Conservation (phyloP, 495 filamentous ascomycete species). For the Jackrogersella multiformis region DNA sequence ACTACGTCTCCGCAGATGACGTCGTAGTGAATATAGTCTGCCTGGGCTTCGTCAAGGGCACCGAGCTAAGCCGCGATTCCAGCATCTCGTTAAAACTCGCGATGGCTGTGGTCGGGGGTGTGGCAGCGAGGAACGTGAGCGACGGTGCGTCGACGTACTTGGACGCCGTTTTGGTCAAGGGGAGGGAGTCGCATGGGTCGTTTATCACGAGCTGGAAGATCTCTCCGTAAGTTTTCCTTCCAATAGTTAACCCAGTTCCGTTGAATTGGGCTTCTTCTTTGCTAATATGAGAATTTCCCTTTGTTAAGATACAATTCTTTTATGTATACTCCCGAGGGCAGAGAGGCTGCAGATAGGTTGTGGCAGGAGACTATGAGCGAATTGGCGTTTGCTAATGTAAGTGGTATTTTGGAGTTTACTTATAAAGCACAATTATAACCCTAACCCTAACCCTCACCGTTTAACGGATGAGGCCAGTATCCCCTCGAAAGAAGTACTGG, state of each 20-base stretch:
- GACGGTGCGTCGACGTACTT: slow-evolving; percentile 52
- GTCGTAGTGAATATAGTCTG: slow-evolving; percentile 60
- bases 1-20: slow-evolving; percentile 54
- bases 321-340: slow-evolving; percentile 53
- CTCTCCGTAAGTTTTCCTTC: slow-evolving; percentile 47
- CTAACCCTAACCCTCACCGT: too few relatives aligned
- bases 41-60: slow-evolving; percentile 57
- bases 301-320: slow-evolving; percentile 28
- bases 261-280: background rate
- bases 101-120: slow-evolving; percentile 35
- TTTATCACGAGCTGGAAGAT: slow-evolving; percentile 56
- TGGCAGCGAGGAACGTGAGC: slow-evolving; percentile 43
- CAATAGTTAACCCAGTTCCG: background rate
- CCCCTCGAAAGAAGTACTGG: too few relatives aligned
- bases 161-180: slow-evolving; percentile 53
- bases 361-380: slow-evolving; percentile 58
- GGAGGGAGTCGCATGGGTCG: slow-evolving; percentile 56
- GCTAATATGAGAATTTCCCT: background rate
- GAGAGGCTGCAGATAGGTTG: slow-evolving; percentile 45
- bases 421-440: too few relatives aligned
- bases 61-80: slow-evolving; percentile 48
- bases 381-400: slow-evolving; percentile 51
- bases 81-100: slow-evolving; percentile 24
- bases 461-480: too few relatives aligned
- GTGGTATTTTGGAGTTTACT: slow-evolving; percentile 47